Evolutionary conservation across 2,329 filamentous ascomycete genomes (phyloP), one percentile per base, ranked within the genome.

Genomic region (Metarhizium humberi): DNA sequence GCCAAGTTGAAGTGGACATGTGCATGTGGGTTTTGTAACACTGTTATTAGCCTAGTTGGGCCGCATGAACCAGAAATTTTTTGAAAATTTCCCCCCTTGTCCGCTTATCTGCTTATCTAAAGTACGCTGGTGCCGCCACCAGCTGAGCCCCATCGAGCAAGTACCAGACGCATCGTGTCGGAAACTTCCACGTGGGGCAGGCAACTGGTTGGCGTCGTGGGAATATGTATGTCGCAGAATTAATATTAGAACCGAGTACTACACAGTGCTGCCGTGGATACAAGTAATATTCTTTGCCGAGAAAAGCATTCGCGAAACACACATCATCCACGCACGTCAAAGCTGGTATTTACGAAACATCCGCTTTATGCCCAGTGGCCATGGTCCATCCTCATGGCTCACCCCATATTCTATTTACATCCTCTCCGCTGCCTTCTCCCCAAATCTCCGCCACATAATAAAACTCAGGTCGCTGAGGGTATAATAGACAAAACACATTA

Each of bases 401-500:
- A 11, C 25, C 25, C 20, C 20, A 30, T 5, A 48, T 48, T 48
- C 45, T 48, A 48, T 16, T 8, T 30, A 30, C 18, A 48, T 30
- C 7, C 20, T 30, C 45, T 14, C 20, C 8, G 25, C 20, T 14
- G 3, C 25, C 20, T 40, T 16, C 14, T n/a, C 38, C 38, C 38
- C 38, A 40, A 30, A 30, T 30, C 10, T 30, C 20, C 20, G 45
- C 45, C 30, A 48, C n/a, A 43, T 38, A 29, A 48, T 46, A 16
- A 47, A 51, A 7, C 42, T 52, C 50, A 52, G 38, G 25, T 30
- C 51, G 47, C 49, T 38, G 52, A 50, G 55, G 55, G 55, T 57
- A 57, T 53, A 56, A 55, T 54, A 57, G 52, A 51, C 10, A 54
- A 56, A 55, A 54, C 50, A 57, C 38, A 53, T 56, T 47, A 51